Conservation (phyloP, 2,329 filamentous ascomycete species). For the Alternaria sp. region DNA sequence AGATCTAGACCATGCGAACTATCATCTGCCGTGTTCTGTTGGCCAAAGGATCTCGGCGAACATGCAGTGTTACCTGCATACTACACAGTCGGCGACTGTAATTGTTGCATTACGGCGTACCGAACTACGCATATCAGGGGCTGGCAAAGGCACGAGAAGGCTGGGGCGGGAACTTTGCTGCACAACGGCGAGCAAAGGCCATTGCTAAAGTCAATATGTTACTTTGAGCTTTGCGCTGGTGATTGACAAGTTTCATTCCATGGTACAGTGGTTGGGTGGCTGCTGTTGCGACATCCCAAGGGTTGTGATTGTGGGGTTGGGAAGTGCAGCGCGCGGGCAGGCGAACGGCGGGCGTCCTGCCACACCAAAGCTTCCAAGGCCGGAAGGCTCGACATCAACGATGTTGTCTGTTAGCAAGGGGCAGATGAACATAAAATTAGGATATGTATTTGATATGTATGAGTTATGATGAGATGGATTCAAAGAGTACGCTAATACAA, state of each 20-base stretch:
- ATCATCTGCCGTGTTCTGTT: neutral
- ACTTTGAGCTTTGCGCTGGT: neutral
- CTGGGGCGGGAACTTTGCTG: neutral
- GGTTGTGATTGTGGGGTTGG: neutral
- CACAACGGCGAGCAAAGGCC: neutral
- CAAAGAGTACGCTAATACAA: neutral
- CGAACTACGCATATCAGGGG: too few species aligned
- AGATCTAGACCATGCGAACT: neutral
- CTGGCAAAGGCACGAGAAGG: neutral
- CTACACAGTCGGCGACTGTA: neutral
- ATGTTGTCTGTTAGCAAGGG: too few species aligned
- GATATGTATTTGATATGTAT: too few species aligned
- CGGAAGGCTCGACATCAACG: too few species aligned
- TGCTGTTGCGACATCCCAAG: neutral
- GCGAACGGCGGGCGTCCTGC: neutral
- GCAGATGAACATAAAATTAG: too few species aligned
- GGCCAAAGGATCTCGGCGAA: neutral
- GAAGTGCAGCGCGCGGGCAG: neutral
- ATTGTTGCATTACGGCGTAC: neutral
- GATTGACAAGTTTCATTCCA: neutral
- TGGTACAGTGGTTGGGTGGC: neutral
- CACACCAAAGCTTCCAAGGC: too few species aligned
- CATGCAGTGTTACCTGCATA: neutral
- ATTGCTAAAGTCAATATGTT: neutral
- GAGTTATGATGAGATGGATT: neutral